These are phyloP conservation scores for Fomitiporia mediterranea DNA, from an alignment of 1,284 basidiomycete genomes.

Conservation along the genomic window DNA sequence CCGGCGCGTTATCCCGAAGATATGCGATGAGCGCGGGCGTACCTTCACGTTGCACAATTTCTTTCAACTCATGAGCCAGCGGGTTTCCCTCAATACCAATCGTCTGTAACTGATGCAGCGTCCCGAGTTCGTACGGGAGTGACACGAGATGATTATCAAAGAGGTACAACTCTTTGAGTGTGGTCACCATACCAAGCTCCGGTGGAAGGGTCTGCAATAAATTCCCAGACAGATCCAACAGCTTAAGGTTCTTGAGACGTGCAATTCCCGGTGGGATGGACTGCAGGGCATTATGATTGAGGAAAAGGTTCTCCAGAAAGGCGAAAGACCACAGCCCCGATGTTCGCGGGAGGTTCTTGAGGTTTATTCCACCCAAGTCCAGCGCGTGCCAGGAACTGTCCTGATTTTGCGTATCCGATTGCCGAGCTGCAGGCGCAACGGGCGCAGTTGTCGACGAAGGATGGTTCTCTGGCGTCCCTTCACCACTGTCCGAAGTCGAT, in stretches of 20 bases:
- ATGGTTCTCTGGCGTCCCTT: slow-evolving; percentile 46
- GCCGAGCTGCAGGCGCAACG: slow-evolving; percentile 56
- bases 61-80: slow-evolving; percentile 71
- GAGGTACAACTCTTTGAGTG: slow-evolving; percentile 87
- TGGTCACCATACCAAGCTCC: slow-evolving; percentile 89
- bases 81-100: slow-evolving; percentile 97
- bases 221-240: slow-evolving; percentile 93
- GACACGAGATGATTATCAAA: slow-evolving; percentile 92
- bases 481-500: slow-evolving; percentile 26
- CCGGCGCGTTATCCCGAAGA: slow-evolving; percentile 84
- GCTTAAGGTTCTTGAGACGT: slow-evolving; percentile 80
- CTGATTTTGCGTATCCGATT: slow-evolving; percentile 51
- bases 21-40: slow-evolving; percentile 84
- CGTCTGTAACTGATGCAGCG: slow-evolving; percentile 88
- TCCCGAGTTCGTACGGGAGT: slow-evolving; percentile 87
- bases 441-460: slow-evolving; percentile 72
- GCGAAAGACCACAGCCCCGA: slow-evolving; percentile 89
- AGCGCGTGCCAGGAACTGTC: slow-evolving; percentile 85
- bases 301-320: slow-evolving; percentile 91
- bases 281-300: slow-evolving; percentile 92
- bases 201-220: slow-evolving; percentile 75
- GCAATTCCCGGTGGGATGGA: slow-evolving; percentile 82
- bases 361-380: slow-evolving; percentile 93
- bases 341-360: slow-evolving; percentile 84
- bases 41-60: slow-evolving; percentile 89